Base-by-base conservation (phyloP, 441 rosid species). In the Bruguiera hainesii region DNA sequence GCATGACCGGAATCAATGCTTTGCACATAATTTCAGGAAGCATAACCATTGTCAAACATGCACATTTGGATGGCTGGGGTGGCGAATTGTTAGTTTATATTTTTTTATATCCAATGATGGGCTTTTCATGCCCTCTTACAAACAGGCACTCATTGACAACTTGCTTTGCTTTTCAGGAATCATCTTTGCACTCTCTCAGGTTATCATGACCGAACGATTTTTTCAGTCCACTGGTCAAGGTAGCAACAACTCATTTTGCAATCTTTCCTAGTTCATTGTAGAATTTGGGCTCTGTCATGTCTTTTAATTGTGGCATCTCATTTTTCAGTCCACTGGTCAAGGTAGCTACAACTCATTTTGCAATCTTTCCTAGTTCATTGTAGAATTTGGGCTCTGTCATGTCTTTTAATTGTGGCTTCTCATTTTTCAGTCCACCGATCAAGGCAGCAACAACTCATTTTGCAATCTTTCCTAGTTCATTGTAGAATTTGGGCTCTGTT, bases 171-270 rank as follows among this genome's bases (percentile, higher is more conserved):
- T 83, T 81, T 57, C 90, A 94, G 99, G 98, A 86, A 69, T 75
- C 97, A 90, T 73, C 69, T 83, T 42, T 87, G 85, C 76, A 90
- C 98, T 56, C 89, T 95, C 71, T 79, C 98, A 10, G 98, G 99
- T 61, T 91, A 90, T 79, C 99, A 95, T 82, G 95, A 87, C 67
- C 85, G 98, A 63, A 91, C 99, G 46, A 81, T 95, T 63, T 91
- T 87, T 82, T 91, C 99, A 71, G 89, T 86, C 84, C 85, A 91
- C 67, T 91, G 96, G 97, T 91, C 97, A 84, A 91, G 98, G 98
- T 91, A 86, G 67, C 59, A 8, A 75, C 50, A 28, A 21, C 16
- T 59, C 33, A 46, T 20, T 5, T 64, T 64, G 11, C 53, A 33
- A 33, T 33, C 9, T 33, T 7, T 33, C 7, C 37, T 7, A 33